Percentiles rank a stretch among this genome's conserved stretches.
phyloP scores from a whole-genome alignment of 2,329 filamentous ascomycete species.

The Escovopsis weberi region DNA sequence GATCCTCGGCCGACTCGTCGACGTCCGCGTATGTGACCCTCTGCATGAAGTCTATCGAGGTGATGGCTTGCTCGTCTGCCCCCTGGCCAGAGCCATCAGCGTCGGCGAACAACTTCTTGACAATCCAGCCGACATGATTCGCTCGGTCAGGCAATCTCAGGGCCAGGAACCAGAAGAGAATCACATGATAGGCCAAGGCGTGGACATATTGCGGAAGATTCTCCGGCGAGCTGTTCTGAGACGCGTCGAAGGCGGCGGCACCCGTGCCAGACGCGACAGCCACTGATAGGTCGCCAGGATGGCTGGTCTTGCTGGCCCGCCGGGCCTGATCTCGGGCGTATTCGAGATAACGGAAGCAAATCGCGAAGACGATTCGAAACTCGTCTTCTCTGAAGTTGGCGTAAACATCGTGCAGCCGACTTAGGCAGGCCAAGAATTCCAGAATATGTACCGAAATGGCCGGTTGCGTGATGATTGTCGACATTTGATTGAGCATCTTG shows the following conservation, averaged over 20 bases:
- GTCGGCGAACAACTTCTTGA: conserved; percentile 71
- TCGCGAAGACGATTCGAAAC: conserved; percentile 86
- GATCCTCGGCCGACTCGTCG: conserved; percentile 57
- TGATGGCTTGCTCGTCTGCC: conserved; percentile 83
- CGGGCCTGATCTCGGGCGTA: conserved; percentile 57
- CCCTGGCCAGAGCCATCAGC: conserved; percentile 50
- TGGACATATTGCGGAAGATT: conserved; percentile 89
- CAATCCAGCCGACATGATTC: conserved; percentile 80
- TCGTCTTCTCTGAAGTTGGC: conserved; percentile 84
- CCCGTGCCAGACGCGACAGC: conserved; percentile 14
- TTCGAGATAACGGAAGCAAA: conserved; percentile 87
- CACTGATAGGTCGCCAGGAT: conserved; percentile 22
- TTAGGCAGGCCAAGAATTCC: conserved; percentile 84
- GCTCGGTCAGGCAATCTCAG: conserved; percentile 72
- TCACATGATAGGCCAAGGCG: conserved; percentile 84
- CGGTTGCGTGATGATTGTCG: conserved; percentile 87
- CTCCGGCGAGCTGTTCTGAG: conserved; percentile 32
- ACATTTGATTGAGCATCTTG: conserved; percentile 82
- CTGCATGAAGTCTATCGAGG: conserved; percentile 92
- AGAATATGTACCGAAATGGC: conserved; percentile 88
- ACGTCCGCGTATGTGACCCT: conserved; percentile 74
- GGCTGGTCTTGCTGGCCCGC: conserved; percentile 30
- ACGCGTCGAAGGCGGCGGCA: conserved; percentile 9
- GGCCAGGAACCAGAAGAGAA: conserved; percentile 93
- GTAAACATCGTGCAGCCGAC: conserved; percentile 70